Percentiles rank a stretch among this genome's conserved stretches.
These are phyloP conservation scores for Bipolaris oryzae DNA, from an alignment of 2,329 filamentous ascomycete species.

Conservation along the genomic window DNA sequence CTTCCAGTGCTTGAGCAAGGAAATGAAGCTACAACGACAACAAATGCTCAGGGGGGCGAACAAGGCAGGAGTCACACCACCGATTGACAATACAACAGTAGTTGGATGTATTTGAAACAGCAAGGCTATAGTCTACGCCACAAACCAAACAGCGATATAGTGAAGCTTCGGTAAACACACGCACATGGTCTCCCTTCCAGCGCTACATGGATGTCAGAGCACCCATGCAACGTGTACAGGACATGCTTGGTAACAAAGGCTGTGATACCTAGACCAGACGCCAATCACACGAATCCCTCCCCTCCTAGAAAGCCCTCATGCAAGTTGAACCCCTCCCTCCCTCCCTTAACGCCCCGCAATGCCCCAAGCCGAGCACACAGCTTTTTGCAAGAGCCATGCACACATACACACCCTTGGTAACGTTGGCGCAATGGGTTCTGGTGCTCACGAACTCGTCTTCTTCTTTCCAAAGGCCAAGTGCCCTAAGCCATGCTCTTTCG, in stretches of 20 bases:
- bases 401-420: neutral
- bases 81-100: too few species aligned
- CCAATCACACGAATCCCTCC: slow-evolving; percentile 9
- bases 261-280: slow-evolving; percentile 33
- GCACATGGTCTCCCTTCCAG: slow-evolving; percentile 15
- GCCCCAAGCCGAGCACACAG: neutral
- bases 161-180: too few species aligned
- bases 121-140: too few species aligned
- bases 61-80: too few species aligned
- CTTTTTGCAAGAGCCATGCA: neutral
- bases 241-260: slow-evolving; percentile 26
- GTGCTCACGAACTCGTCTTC: slow-evolving; percentile 27
- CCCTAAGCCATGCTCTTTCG: slow-evolving; percentile 42
- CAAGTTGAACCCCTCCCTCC: slow-evolving; percentile 9
- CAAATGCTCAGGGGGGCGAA: too few species aligned
- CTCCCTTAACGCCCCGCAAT: slow-evolving; percentile 5
- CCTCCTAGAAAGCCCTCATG: slow-evolving; percentile 10
- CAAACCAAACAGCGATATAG: too few species aligned
- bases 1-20: too few species aligned
- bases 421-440: neutral
- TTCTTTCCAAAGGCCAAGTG: slow-evolving; percentile 35
- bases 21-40: too few species aligned
- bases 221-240: slow-evolving; percentile 31
- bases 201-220: slow-evolving; percentile 34
- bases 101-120: too few species aligned